Percentiles rank a stretch among this genome's conserved stretches.
Evolutionary conservation across 164 flowering plant genomes (phyloP).

Genomic region (Magnolia officinalis): DNA sequence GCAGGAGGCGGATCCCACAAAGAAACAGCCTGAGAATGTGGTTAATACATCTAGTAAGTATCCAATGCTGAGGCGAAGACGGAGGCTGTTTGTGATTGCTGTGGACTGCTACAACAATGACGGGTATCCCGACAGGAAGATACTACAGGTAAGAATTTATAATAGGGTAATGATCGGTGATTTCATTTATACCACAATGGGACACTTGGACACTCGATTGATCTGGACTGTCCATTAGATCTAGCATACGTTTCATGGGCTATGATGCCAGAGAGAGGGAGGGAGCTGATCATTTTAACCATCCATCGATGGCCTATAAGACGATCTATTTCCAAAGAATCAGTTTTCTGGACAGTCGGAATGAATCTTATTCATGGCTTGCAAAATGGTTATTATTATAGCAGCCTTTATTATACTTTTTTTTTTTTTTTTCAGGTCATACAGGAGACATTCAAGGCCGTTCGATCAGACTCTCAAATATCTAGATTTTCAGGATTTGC

Average conservation of each 20-base stretch:
- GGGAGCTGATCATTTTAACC: too few species aligned
- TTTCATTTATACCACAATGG: too few species aligned
- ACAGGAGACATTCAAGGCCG: slow-evolving; percentile 67
- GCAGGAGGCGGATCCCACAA: slow-evolving; percentile 33
- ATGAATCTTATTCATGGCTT: neutral
- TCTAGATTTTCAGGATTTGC: slow-evolving; percentile 65
- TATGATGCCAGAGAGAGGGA: too few species aligned
- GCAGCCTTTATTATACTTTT: neutral
- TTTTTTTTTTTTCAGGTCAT: slow-evolving; percentile 14
- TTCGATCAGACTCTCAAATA: slow-evolving; percentile 42
- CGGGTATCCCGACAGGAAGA: slow-evolving; percentile 59
- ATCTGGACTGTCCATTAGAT: too few species aligned
- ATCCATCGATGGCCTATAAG: too few species aligned
- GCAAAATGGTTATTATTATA: neutral
- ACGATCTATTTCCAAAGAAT: too few species aligned
- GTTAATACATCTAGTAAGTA: slow-evolving; percentile 42
- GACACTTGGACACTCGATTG: too few species aligned
- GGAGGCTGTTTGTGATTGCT: slow-evolving; percentile 65
- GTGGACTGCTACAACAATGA: slow-evolving; percentile 68
- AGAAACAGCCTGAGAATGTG: slow-evolving; percentile 35
- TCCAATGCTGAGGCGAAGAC: slow-evolving; percentile 63
- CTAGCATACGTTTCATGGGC: too few species aligned
- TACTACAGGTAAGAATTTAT: slow-evolving; percentile 30
- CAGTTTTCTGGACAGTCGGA: too few species aligned
- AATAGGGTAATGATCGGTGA: too few species aligned